Evolutionary conservation across 768 basidiomycete genomes (phyloP), one percentile per base, ranked within the genome.

Genomic region (Tylopilus cervinicoccineus): DNA sequence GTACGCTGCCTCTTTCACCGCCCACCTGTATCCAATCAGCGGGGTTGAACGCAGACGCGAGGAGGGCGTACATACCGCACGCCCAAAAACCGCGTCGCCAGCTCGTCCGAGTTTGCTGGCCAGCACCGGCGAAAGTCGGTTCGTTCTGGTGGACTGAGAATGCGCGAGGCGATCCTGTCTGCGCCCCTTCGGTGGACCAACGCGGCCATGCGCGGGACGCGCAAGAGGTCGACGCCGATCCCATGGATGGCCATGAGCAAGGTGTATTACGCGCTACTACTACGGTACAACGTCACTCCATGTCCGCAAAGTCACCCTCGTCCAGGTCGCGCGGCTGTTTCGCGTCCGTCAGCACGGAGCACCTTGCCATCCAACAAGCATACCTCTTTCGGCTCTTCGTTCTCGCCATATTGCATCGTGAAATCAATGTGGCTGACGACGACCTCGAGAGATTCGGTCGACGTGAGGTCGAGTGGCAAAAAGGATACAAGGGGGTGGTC

Each of bases 401-500:
- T 92, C 72, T 98, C 95, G 28, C 95, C 95, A 60, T 96, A 99
- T 65, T 99, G 96, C 84, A 99, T 93, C 49, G 92, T 88, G 59
- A 92, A 95, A 71, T 99, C 96, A 45, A 99, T 88, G 65, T 99
- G 93, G 64, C 92, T 93, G 50, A 99, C 76, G 10, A 97, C 84
- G 2, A 81, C 84, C 61, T 91, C 89, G 44, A 99, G 76, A 1
- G 93, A 94, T 59, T 96, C 92, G 41, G 93, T 80, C 53, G 83
- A 81, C 14, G 92, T 84, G 28, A 98, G 80, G 70, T 99, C 93
- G 33, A 99, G 78, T 4, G 96, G 94, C 31, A 99, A 71, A 74
- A 99, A 99, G 2, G 93, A 93, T 19, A 99, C 96, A 33, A 99
- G 79, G 24, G 95, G 96, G 65, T 98, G 93, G 67, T 98, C 96